Percentiles rank a stretch among this genome's conserved stretches.
These are phyloP conservation scores for Ilex aquifolium DNA, from an alignment of 257 asterid species.

Conservation along the genomic window DNA sequence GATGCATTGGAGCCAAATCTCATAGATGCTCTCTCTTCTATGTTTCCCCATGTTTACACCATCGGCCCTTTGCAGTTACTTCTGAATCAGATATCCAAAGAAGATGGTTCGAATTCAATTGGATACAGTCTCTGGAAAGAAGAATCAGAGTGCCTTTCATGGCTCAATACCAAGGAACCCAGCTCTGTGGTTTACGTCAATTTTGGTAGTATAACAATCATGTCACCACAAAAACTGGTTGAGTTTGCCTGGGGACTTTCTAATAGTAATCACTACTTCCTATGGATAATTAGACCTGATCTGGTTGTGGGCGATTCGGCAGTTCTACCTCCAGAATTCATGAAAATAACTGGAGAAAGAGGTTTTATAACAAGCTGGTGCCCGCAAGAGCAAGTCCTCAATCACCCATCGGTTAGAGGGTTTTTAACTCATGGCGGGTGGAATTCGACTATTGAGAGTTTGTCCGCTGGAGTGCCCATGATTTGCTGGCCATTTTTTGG, in stretches of 20 bases:
- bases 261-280: neutral
- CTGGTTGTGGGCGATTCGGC: neutral
- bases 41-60: constrained; percentile 13
- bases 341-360: neutral
- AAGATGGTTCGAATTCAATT: neutral
- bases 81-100: constrained; percentile 4
- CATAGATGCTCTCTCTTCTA: constrained; percentile 8
- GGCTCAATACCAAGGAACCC: constrained; percentile 20
- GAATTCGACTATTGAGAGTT: neutral
- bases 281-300: neutral
- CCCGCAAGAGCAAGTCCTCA: neutral
- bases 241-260: constrained; percentile 39
- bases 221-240: constrained; percentile 11
- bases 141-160: constrained; percentile 23
- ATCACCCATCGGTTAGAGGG: neutral
- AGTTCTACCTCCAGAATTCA: neutral
- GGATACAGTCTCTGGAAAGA: constrained; percentile 38
- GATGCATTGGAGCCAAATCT: constrained; percentile 18
- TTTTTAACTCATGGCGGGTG: neutral
- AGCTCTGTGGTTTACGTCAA: constrained; percentile 34
- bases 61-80: constrained; percentile 28
- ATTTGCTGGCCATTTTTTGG: neutral
- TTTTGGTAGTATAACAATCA: constrained; percentile 18
- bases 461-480: neutral
- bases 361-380: neutral